A percentile compares a stretch with the other conserved stretches of the same genome.
These are phyloP conservation scores for Toxoplasma gondii DNA, from an alignment of 169 alveolate species.

Conservation along the genomic window DNA sequence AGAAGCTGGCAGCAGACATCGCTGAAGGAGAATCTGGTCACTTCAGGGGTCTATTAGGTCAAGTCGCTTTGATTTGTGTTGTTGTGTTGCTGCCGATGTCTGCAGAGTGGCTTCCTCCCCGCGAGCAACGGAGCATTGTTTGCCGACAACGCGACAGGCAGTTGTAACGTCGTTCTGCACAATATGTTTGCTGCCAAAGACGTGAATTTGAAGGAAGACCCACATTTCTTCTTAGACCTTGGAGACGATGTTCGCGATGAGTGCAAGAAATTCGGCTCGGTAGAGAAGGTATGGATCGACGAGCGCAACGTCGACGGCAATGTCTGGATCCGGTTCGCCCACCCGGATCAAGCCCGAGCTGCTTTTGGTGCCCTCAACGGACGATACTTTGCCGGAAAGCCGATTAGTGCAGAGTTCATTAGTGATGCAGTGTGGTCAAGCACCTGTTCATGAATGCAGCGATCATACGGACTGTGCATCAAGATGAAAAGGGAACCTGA, in stretches of 20 bases:
- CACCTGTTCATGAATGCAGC: not conserved
- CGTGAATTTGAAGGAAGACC: conserved; percentile 75
- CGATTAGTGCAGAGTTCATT: conserved; percentile 62
- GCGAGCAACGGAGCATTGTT: not conserved
- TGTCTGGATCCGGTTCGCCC: conserved; percentile 58
- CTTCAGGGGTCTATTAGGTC: not conserved
- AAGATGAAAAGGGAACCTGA: too few species aligned
- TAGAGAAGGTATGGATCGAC: conserved; percentile 81
- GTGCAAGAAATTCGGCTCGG: conserved; percentile 87
- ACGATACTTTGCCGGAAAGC: conserved; percentile 66
- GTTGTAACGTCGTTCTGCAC: conserved; percentile 79
- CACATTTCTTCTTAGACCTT: conserved; percentile 84
- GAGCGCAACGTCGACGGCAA: conserved; percentile 62
- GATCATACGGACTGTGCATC: too few species aligned
- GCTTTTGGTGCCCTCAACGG: conserved; percentile 70
- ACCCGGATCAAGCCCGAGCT: conserved; percentile 47
- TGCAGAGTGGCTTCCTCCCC: not conserved
- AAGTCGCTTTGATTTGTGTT: not conserved
- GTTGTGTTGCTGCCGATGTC: not conserved
- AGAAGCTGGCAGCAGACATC: too few species aligned
- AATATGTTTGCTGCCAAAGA: conserved; percentile 87
- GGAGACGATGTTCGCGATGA: conserved; percentile 89
- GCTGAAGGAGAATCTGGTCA: not conserved
- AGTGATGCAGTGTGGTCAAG: conserved; percentile 53
- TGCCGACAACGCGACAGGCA: conserved; percentile 35